Conservation (phyloP, 768 basidiomycete genomes). For the Macrocybe gigantea region DNA sequence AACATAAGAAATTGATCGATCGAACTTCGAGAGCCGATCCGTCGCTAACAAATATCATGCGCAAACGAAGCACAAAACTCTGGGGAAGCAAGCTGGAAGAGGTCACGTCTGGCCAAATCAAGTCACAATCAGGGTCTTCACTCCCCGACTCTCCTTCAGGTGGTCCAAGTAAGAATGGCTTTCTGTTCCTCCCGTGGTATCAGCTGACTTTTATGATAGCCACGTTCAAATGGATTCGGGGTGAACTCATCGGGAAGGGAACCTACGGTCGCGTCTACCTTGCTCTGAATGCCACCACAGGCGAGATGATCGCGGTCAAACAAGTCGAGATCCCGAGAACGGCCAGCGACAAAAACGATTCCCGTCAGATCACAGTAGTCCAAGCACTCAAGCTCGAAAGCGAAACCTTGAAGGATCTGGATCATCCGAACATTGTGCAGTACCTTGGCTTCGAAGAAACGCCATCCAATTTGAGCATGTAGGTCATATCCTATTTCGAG, state of each 20-base stretch:
- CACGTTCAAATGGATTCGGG: conserved; percentile 98
- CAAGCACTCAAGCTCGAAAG: conserved; percentile 93
- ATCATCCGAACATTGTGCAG: conserved; percentile 96
- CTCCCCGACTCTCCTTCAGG: conserved; percentile 58
- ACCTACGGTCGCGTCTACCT: conserved; percentile 97
- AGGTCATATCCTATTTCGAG: conserved; percentile 24
- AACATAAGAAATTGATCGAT: conserved; percentile 74
- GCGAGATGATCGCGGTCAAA: conserved; percentile 99
- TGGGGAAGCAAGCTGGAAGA: conserved; percentile 95
- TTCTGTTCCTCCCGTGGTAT: background rate
- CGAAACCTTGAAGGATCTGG: conserved; percentile 92
- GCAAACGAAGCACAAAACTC: conserved; percentile 88
- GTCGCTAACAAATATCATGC: conserved; percentile 42
- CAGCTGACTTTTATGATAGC: conserved; percentile 35
- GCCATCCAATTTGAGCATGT: conserved; percentile 87
- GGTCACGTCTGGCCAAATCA: conserved; percentile 72
- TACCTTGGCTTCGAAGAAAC: conserved; percentile 96
- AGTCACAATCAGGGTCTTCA: conserved; percentile 32
- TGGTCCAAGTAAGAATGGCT: conserved; percentile 55
- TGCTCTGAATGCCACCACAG: conserved; percentile 91
- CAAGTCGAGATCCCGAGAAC: conserved; percentile 95
- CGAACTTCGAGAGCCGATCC: conserved; percentile 58
- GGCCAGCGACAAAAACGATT: conserved; percentile 85
- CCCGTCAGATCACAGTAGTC: conserved; percentile 77
- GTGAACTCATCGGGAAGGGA: conserved; percentile 95